phyloP scores from a whole-genome alignment of 164 flowering plant species.

The Magnolia officinalis region DNA sequence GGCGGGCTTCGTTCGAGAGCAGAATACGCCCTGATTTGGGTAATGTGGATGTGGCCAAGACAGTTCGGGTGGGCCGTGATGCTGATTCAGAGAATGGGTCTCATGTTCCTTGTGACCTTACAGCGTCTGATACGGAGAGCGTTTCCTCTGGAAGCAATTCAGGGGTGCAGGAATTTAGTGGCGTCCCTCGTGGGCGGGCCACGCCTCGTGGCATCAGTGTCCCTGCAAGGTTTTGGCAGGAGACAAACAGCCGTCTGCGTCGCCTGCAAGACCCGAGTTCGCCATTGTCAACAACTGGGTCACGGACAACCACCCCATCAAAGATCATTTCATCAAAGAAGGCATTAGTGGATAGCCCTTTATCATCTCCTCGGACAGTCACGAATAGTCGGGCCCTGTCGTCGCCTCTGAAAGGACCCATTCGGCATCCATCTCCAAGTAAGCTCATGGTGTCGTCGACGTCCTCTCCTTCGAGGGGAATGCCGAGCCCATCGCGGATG shows the following conservation, averaged over 20 bases:
- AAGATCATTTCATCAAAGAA: constrained; percentile 40
- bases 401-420: constrained; percentile 57
- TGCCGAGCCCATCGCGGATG: constrained; percentile 54
- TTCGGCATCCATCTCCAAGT: constrained; percentile 67
- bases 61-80: constrained; percentile 30
- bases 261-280: constrained; percentile 72
- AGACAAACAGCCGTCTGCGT: constrained; percentile 73
- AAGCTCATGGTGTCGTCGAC: constrained; percentile 23
- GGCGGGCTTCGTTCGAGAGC: constrained; percentile 58
- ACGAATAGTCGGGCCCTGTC: constrained; percentile 27
- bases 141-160: constrained; percentile 90
- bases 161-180: constrained; percentile 41
- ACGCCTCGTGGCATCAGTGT: constrained; percentile 57
- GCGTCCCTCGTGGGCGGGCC: constrained; percentile 26
- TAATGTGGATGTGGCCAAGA: constrained; percentile 33
- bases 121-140: constrained; percentile 82
- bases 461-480: constrained; percentile 49
- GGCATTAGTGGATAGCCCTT: constrained; percentile 42
- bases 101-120: background rate
- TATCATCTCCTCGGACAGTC: constrained; percentile 27
- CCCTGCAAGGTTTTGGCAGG: constrained; percentile 88
- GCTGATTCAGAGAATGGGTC: constrained; percentile 23
- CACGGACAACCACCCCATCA: constrained; percentile 34
- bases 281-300: constrained; percentile 26
- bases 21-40: constrained; percentile 48